phyloP scores from a whole-genome alignment of 2,329 filamentous ascomycete genomes.

The Podosphaera fusca region DNA sequence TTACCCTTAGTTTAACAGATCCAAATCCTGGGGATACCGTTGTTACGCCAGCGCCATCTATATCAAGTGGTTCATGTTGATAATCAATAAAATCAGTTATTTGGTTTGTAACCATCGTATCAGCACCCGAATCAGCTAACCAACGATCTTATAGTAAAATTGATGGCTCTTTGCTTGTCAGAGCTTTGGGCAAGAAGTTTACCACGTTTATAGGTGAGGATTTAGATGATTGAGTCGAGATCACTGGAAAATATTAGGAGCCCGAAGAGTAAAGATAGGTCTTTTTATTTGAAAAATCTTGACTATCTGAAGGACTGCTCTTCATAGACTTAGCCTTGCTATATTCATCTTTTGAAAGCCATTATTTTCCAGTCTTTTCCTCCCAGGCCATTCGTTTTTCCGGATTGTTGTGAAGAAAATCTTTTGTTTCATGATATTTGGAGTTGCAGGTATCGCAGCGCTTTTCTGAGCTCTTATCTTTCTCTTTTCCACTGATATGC shows the following conservation, averaged over 20 bases:
- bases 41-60: not conserved
- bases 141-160: not conserved
- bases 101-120: not conserved
- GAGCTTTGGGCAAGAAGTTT: not conserved
- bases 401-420: not conserved
- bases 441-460: not conserved
- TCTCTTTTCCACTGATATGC: not conserved
- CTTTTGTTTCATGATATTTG: not conserved
- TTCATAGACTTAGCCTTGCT: not conserved
- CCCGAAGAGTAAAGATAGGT: not conserved
- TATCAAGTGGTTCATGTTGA: not conserved
- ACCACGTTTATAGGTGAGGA: not conserved
- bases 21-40: not conserved
- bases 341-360: not conserved
- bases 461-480: not conserved
- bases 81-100: not conserved
- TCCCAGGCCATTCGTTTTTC: not conserved
- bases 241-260: not conserved
- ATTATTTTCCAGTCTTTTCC: constrained; percentile 1
- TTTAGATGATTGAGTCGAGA: not conserved
- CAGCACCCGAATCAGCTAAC: not conserved
- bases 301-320: not conserved
- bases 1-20: not conserved
- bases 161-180: not conserved
- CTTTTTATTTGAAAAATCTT: not conserved